Percentiles rank a stretch among this genome's conserved stretches.
Conservation (phyloP, 1,284 basidiomycete species). For the Ustilago loliicola region DNA sequence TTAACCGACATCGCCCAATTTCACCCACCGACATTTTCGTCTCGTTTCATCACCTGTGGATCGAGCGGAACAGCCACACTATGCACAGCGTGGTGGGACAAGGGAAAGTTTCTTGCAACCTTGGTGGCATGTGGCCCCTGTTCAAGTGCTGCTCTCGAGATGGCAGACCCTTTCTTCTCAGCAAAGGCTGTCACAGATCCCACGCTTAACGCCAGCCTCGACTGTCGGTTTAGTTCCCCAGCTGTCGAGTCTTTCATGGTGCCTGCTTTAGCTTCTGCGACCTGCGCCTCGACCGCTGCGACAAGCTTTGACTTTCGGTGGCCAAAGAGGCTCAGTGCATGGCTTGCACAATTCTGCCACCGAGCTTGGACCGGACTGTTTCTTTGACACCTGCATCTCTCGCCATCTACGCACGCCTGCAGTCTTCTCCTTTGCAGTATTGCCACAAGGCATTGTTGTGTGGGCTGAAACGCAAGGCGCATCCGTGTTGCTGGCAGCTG, state of each 20-base stretch:
- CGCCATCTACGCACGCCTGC: not conserved
- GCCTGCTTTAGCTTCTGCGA: not conserved
- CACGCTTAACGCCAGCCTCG: slow-evolving; percentile 24
- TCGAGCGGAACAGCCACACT: slow-evolving; percentile 12
- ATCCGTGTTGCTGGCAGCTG: slow-evolving; percentile 12
- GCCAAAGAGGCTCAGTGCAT: slow-evolving; percentile 1
- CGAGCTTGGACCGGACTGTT: slow-evolving; percentile 35
- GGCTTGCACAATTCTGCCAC: slow-evolving; percentile 23
- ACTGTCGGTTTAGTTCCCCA: slow-evolving; percentile 11
- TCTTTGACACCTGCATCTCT: slow-evolving; percentile 9
- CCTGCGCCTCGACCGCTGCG: slow-evolving; percentile 5
- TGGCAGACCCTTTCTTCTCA: slow-evolving; percentile 14
- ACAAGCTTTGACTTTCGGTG: slow-evolving; percentile 36
- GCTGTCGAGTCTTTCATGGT: not conserved
- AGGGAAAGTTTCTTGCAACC: slow-evolving; percentile 12
- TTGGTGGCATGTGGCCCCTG: slow-evolving; percentile 7
- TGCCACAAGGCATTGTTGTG: slow-evolving; percentile 23
- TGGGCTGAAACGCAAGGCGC: slow-evolving; percentile 19
- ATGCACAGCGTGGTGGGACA: slow-evolving; percentile 20
- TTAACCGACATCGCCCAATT: not conserved
- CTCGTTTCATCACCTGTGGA: slow-evolving; percentile 5
- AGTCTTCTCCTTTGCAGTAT: not conserved
- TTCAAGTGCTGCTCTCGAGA: not conserved
- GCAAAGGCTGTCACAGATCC: slow-evolving; percentile 12
- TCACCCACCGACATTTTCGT: not conserved